Conservation (phyloP, 129 eudicot genomes). For the Saussurea involucrata region DNA sequence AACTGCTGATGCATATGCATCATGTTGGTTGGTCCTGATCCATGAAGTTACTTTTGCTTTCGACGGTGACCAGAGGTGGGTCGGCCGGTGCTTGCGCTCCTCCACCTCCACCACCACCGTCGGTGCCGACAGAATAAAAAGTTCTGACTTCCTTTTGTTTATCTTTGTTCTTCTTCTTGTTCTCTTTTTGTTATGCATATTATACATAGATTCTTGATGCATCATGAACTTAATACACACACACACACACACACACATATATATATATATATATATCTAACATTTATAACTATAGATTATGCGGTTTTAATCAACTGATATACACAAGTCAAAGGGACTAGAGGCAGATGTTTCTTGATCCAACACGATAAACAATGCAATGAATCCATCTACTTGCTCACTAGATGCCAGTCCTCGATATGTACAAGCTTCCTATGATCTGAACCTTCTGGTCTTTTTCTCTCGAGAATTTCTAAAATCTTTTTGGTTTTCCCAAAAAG, state of each 20-base stretch:
- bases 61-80: conserved; percentile 29
- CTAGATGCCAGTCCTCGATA: conserved; percentile 54
- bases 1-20: conserved; percentile 76
- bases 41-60: conserved; percentile 33
- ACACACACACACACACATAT: too few species aligned
- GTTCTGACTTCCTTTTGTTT: conserved; percentile 63
- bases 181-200: too few species aligned
- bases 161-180: conserved; percentile 46
- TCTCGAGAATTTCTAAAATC: conserved; percentile 43
- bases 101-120: conserved; percentile 8
- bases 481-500: conserved; percentile 60
- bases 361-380: neutral
- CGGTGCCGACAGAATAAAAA: conserved; percentile 61
- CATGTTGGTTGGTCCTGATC: conserved; percentile 41
- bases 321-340: conserved; percentile 36
- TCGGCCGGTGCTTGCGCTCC: conserved; percentile 6
- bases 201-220: too few species aligned
- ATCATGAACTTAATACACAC: too few species aligned
- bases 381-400: conserved; percentile 31
- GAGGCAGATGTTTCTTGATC: conserved; percentile 19
- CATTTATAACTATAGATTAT: neutral
- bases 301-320: conserved; percentile 33
- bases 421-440: conserved; percentile 40
- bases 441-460: conserved; percentile 28
- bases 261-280: too few species aligned